These are phyloP conservation scores for Musa beccarii DNA, from an alignment of 176 grass and related monocot genomes.

Conservation along the genomic window DNA sequence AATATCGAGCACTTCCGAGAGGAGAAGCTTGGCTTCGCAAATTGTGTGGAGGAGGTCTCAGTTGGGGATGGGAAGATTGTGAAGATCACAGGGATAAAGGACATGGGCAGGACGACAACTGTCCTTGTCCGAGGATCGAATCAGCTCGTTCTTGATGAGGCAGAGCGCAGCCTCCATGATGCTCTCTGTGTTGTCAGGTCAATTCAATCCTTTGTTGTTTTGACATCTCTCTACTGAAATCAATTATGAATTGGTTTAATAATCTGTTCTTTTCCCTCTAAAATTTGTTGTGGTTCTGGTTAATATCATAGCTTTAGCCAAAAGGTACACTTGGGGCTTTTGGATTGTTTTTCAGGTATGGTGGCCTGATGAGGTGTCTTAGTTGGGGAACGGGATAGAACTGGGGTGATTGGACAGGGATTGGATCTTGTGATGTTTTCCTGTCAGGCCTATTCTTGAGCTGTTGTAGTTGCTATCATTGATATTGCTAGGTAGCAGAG, in stretches of 20 bases:
- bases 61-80: constrained; percentile 82
- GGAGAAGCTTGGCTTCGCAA: constrained; percentile 76
- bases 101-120: constrained; percentile 81
- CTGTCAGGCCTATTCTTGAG: no score
- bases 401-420: neutral
- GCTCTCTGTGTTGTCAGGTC: constrained; percentile 94
- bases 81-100: constrained; percentile 64
- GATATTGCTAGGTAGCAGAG: no score
- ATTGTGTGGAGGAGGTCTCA: constrained; percentile 71
- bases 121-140: constrained; percentile 76
- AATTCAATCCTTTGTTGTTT: neutral
- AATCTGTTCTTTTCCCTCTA: neutral
- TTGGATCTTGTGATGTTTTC: no score
- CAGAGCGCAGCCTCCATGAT: constrained; percentile 86
- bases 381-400: neutral
- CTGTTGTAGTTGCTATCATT: no score
- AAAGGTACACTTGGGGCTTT: neutral
- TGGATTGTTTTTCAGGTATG: neutral
- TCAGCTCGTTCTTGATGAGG: constrained; percentile 87
- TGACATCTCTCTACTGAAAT: neutral
- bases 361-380: neutral
- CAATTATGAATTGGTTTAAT: neutral
- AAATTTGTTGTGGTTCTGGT: neutral
- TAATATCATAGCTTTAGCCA: neutral
- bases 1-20: constrained; percentile 93